Conservation (phyloP, 2,329 filamentous ascomycete genomes). For the Akanthomyces dipterigenus region DNA sequence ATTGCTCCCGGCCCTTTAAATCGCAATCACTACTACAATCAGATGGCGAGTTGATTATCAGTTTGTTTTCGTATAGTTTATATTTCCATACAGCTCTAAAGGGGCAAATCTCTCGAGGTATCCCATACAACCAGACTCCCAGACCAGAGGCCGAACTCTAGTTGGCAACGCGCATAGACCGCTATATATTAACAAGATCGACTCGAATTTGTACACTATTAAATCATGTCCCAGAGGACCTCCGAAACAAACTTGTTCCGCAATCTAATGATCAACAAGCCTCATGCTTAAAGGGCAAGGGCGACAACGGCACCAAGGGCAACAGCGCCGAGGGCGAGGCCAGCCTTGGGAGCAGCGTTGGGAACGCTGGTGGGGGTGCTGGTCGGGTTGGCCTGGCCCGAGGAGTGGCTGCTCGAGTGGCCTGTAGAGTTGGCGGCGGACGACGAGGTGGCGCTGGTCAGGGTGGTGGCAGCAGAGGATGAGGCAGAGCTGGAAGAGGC, state of each 20-base stretch:
- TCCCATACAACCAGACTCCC: slow-evolving; percentile 7
- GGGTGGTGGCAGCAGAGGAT: slow-evolving; percentile 14
- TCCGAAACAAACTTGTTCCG: background rate
- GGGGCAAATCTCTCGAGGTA: background rate
- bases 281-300: slow-evolving; percentile 21
- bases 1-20: too few species aligned
- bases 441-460: slow-evolving; percentile 19
- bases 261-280: background rate
- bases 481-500: background rate
- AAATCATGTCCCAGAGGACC: background rate
- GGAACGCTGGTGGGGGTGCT: slow-evolving; percentile 17
- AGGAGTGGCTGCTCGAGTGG: slow-evolving; percentile 17
- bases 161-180: background rate
- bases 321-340: slow-evolving; percentile 19
- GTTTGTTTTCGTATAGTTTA: background rate
- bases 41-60: background rate
- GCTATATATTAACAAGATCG: slow-evolving; percentile 11
- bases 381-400: slow-evolving; percentile 11
- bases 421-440: slow-evolving; percentile 17
- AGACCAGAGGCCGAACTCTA: background rate
- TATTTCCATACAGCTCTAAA: slow-evolving; percentile 2
- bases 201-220: slow-evolving; percentile 13
- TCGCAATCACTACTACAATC: background rate
- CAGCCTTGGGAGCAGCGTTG: slow-evolving; percentile 21
- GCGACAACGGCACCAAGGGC: slow-evolving; percentile 22